A percentile compares a stretch with the other conserved stretches of the same genome.
phyloP scores from a whole-genome alignment of 2,329 filamentous ascomycete genomes.

The Emydomyces testavorans region DNA sequence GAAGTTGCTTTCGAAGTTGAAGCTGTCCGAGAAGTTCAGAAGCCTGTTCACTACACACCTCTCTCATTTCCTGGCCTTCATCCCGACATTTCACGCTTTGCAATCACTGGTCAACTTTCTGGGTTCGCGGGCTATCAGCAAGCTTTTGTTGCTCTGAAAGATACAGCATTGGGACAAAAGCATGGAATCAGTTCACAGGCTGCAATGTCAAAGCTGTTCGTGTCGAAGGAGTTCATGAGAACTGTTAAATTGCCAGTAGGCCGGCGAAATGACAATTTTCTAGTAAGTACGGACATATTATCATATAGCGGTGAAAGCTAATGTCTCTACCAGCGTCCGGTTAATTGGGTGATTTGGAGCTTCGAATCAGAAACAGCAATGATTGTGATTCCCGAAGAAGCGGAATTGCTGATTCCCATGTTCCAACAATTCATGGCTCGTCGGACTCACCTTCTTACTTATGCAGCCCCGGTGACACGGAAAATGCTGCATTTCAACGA shows the following conservation, averaged over 20 bases:
- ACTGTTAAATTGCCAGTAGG: slow-evolving; percentile 10
- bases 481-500: slow-evolving; percentile 50
- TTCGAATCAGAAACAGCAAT: slow-evolving; percentile 39
- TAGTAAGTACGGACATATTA: slow-evolving; percentile 8
- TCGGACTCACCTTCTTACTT: slow-evolving; percentile 41
- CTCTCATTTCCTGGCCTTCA: slow-evolving; percentile 40
- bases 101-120: slow-evolving; percentile 35
- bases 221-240: slow-evolving; percentile 15
- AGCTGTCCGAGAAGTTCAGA: slow-evolving; percentile 44
- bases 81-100: slow-evolving; percentile 38
- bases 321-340: slow-evolving; percentile 33
- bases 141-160: slow-evolving; percentile 35
- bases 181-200: slow-evolving; percentile 21
- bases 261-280: slow-evolving; percentile 11
- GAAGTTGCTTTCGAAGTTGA: slow-evolving; percentile 51
- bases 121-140: slow-evolving; percentile 31
- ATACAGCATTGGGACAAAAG: slow-evolving; percentile 31
- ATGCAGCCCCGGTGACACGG: slow-evolving; percentile 49
- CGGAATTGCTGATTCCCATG: slow-evolving; percentile 42
- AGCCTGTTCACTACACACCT: slow-evolving; percentile 32
- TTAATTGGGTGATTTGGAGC: slow-evolving; percentile 54
- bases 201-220: slow-evolving; percentile 10
- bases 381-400: slow-evolving; percentile 53
- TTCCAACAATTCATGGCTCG: slow-evolving; percentile 23
- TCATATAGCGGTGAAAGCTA: not conserved